Evolutionary conservation across 2,329 filamentous ascomycete species (phyloP), one percentile per base, ranked within the genome.

Genomic region (Rhynchosporium graminicola): DNA sequence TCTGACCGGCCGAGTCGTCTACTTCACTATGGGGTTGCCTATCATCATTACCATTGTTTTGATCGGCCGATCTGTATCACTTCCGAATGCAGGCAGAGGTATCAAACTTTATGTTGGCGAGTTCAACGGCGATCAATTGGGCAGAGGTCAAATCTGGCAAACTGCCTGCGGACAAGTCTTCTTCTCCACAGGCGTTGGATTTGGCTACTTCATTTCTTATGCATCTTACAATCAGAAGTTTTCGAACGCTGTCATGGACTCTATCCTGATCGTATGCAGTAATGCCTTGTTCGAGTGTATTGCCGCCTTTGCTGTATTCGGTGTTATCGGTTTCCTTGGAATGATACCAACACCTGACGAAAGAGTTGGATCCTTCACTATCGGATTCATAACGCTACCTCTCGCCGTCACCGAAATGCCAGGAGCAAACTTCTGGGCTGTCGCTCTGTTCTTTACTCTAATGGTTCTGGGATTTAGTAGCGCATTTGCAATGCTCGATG

Each of bases 401-500:
- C 28, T 57, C 3, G 54, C 54, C 20, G 43, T 57, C 26, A 46
- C 54, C n/a, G 40, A 57, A 43, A 57, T 57, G 54, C 54, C 54
- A 46, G 54, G 54, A n/a, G 40, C 54, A n/a, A 57, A 57, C 10
- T 57, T 57, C n/a, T 57, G 54, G 54, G 54, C 54, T 26, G 36
- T 47, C 33, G 40, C 40, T 31, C 31, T 57, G 6, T 57, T 57
- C 28, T 57, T 46, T 13, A 57, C 54, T 4, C 43, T 57, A 8
- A 57, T 57, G 54, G 40, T 57, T 5, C 40, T 57, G 4, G 54
- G 54, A 10, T 57, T 57, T 40, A 57, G 42, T 20, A 33, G 40
- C 3, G 54, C 54, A 5, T 57, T 57, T 38, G 54, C 54, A 7
- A 57, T 57, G 54, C 42, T 57, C 9, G 54, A 46, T 28, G 54